Evolutionary conservation across 768 basidiomycete species (phyloP).

Genomic region (Rhodotorula paludigena): DNA sequence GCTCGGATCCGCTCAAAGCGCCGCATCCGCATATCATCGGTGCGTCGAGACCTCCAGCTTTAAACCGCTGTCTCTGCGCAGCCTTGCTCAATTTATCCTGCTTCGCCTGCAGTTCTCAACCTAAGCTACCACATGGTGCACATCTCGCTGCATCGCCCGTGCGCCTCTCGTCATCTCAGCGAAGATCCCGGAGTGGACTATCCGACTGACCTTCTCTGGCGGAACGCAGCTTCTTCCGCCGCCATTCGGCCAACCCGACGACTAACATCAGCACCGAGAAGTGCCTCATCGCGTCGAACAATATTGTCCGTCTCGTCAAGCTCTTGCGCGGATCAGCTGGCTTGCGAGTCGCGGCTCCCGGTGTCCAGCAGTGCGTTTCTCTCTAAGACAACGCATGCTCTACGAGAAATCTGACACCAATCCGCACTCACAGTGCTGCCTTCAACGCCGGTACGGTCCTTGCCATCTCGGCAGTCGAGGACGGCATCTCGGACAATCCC

Average conservation of each 20-base stretch:
- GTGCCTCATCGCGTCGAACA: conserved; percentile 20
- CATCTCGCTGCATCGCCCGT: conserved; percentile 31
- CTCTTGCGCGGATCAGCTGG: conserved; percentile 17
- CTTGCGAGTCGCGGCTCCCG: neutral
- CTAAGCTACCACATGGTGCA: conserved; percentile 8
- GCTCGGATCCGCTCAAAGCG: conserved; percentile 17
- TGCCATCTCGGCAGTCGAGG: conserved; percentile 34
- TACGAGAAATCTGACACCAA: neutral
- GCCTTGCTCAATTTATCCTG: too few relatives aligned
- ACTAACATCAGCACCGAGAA: conserved; percentile 33
- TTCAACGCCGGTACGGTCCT: conserved; percentile 36
- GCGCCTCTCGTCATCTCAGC: neutral
- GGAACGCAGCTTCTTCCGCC: conserved; percentile 28
- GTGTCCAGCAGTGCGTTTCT: conserved; percentile 27
- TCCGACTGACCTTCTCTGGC: neutral
- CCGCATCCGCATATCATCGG: conserved; percentile 26
- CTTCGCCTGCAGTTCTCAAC: conserved; percentile 5
- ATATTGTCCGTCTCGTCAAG: conserved; percentile 34
- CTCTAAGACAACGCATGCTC: too few relatives aligned
- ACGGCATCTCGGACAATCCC: conserved; percentile 14
- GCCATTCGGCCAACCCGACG: neutral
- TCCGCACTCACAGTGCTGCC: conserved; percentile 8
- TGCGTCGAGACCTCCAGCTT: neutral
- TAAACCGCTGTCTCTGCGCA: too few relatives aligned
- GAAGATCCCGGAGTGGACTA: neutral